Conservation (phyloP, 768 basidiomycete species). For the Podaxis sp. region DNA sequence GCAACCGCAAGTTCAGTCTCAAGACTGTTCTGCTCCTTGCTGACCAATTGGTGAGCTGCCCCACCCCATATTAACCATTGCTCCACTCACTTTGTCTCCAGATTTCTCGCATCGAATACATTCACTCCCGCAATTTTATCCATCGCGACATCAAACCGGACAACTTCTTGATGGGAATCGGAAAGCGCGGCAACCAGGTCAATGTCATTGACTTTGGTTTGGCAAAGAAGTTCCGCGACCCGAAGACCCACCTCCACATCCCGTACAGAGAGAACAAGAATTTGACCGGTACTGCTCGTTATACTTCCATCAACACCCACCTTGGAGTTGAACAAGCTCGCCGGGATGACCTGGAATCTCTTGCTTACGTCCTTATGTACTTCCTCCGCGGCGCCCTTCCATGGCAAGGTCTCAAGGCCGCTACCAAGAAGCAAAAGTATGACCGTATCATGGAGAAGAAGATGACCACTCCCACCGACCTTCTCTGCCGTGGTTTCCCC, state of each 20-base stretch:
- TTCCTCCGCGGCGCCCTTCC: slow-evolving; percentile 98
- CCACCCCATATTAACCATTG: slow-evolving; percentile 16
- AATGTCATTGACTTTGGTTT: slow-evolving; percentile 98
- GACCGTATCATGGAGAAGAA: slow-evolving; percentile 99
- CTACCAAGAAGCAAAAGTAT: slow-evolving; percentile 99
- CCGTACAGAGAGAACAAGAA: slow-evolving; percentile 99
- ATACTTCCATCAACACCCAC: slow-evolving; percentile 99
- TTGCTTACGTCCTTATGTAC: slow-evolving; percentile 99
- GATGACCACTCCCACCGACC: slow-evolving; percentile 97
- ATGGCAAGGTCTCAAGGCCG: slow-evolving; percentile 99
- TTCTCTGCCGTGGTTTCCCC: slow-evolving; percentile 98
- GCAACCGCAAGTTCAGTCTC: slow-evolving; percentile 95
- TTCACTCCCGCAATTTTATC: slow-evolving; percentile 98
- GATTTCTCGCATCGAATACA: slow-evolving; percentile 99
- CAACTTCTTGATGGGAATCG: slow-evolving; percentile 99
- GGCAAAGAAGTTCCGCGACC: slow-evolving; percentile 99
- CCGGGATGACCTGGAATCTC: slow-evolving; percentile 96
- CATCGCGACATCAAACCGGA: slow-evolving; percentile 99
- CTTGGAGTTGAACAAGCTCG: slow-evolving; percentile 97
- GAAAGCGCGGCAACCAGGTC: slow-evolving; percentile 99
- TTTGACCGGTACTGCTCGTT: slow-evolving; percentile 96
- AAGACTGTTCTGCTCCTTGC: slow-evolving; percentile 97
- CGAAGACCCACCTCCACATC: slow-evolving; percentile 99
- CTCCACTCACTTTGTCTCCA: slow-evolving; percentile 31
- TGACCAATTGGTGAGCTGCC: slow-evolving; percentile 80